phyloP scores from a whole-genome alignment of 441 rosid species.

The Dalechampia spathulata region DNA sequence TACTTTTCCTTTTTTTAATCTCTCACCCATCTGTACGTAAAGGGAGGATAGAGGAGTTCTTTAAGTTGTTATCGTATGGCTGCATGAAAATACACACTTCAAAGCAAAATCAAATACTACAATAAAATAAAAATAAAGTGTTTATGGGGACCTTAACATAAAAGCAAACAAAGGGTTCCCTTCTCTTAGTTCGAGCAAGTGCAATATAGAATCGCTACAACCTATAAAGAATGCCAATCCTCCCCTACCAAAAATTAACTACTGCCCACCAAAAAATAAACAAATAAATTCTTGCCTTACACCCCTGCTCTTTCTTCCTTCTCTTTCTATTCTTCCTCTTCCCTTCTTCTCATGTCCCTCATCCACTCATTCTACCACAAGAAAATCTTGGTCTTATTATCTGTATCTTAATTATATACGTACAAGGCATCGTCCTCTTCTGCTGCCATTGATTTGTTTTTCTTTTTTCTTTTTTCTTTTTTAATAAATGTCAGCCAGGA shows the following conservation, averaged over 20 bases:
- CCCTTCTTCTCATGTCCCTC: not conserved
- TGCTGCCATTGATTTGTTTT: too few relatives aligned
- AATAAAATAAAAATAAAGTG: constrained; percentile 9
- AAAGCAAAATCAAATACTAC: constrained; percentile 7
- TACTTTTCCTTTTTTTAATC: too few relatives aligned
- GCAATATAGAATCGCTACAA: constrained; percentile 28
- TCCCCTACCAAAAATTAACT: constrained; percentile 7
- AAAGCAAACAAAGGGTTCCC: constrained; percentile 34
- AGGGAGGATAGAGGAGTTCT: not conserved
- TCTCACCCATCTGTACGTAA: constrained; percentile 18
- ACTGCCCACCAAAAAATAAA: constrained; percentile 9
- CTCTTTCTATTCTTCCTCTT: not conserved
- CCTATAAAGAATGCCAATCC: constrained; percentile 60
- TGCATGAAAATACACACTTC: constrained; percentile 43
- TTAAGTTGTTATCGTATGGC: not conserved
- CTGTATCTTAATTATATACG: not conserved
- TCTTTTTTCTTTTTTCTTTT: too few relatives aligned
- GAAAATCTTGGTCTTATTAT: not conserved
- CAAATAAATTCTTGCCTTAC: constrained; percentile 16
- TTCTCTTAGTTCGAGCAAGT: constrained; percentile 41
- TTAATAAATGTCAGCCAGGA: not conserved
- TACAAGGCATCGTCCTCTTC: constrained; percentile 2
- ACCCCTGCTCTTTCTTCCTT: not conserved
- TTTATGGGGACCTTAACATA: constrained; percentile 22
- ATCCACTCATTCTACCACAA: not conserved